Base-by-base conservation (phyloP, 2,329 filamentous ascomycete genomes). In the Colletotrichum sp. region DNA sequence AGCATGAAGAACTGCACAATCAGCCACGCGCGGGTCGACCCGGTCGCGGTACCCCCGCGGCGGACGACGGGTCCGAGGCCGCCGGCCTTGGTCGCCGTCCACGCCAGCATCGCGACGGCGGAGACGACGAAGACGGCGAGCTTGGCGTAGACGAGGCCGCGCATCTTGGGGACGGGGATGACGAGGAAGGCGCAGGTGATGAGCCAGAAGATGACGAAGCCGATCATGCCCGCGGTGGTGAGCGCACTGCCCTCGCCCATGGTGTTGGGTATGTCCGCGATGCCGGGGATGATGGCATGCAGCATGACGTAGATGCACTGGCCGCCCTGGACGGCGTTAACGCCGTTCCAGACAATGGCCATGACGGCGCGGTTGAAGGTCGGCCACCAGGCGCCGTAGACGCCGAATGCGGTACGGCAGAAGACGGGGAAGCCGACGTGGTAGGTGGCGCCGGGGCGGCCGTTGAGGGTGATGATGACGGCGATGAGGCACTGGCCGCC, bases 21-120 rank as follows among this genome's bases (percentile, higher is more conserved):
- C 34, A 87, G 78, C 84, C 85, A 87, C 8, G 80, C 78, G 49
- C 84, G 82, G 62, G 80, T 80, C 7, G 81, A 78, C 1, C 86
- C 85, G 7, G 91, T 85, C 8, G 92, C 85, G 8, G 87, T 91
- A 60, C 91, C 90, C 0, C 90, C 86, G 82, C 96, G 93, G 71
- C 92, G 89, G n/a, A 98, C 90, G 39, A 85, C 79, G 13, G 80
- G 67, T 66, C 81, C 75, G 72, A 96, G 90, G 2, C 96, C 96
- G 59, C 95, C 91, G 32, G 96, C 96, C 32, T 94, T 92, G 36
- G 95, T 92, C n/a, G 98, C 89, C 1, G 95, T 91, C 85, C 85
- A 87, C 9, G 72, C 79, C 6, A 83, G 77, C 84, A 87, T 86
- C 3, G 84, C 83, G 30, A 85, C 79, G 5, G 85, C 83, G 8